These are phyloP conservation scores for Mimosa pudica DNA, from an alignment of 306 rosid species.

Conservation along the genomic window DNA sequence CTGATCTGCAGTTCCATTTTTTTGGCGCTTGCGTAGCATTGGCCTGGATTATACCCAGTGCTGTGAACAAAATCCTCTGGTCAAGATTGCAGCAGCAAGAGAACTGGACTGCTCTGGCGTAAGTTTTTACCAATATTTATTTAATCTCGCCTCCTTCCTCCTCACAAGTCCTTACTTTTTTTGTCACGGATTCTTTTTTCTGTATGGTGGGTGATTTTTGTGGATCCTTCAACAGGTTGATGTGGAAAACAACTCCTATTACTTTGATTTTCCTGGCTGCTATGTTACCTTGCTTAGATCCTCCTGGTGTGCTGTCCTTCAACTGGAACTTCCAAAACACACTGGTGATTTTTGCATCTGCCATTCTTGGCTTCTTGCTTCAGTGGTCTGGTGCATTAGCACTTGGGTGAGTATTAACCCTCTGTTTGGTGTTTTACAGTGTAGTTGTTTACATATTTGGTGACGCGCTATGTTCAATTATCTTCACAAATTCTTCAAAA, in stretches of 20 bases:
- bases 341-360: constrained; percentile 61
- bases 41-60: constrained; percentile 89
- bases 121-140: constrained; percentile 30
- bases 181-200: not conserved
- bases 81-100: constrained; percentile 85
- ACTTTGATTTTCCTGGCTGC: constrained; percentile 67
- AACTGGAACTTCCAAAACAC: constrained; percentile 67
- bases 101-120: constrained; percentile 91
- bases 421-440: not conserved
- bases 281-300: constrained; percentile 78
- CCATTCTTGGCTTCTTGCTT: constrained; percentile 86
- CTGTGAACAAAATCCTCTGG: constrained; percentile 85
- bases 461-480: not conserved
- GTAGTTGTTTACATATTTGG: not conserved
- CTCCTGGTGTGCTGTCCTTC: constrained; percentile 72
- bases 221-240: constrained; percentile 59
- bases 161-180: constrained; percentile 2
- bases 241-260: constrained; percentile 93
- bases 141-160: not conserved
- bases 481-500: not conserved
- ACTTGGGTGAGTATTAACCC: constrained; percentile 68
- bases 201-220: constrained; percentile 29
- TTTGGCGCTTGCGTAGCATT: constrained; percentile 82
- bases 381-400: constrained; percentile 96
- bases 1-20: constrained; percentile 76